Percentiles rank a stretch among this genome's conserved stretches.
Evolutionary conservation across 2,329 filamentous ascomycete species (phyloP).

Genomic region (Stagonosporopsis cucurbitacearum): DNA sequence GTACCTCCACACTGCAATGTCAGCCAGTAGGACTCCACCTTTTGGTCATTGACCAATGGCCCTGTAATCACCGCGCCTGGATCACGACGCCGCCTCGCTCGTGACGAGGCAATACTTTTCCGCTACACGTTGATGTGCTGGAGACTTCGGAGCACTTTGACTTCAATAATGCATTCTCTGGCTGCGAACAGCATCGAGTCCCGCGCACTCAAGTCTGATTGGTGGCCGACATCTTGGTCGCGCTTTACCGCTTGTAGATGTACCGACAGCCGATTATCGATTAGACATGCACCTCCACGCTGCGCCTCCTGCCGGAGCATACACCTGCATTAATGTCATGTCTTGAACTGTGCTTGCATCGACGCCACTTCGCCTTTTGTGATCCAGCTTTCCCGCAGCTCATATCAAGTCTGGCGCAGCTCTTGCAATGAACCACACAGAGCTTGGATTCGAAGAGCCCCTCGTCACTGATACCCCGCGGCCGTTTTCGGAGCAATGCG

Average conservation of each 20-base stretch:
- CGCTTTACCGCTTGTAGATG: slow-evolving; percentile 24
- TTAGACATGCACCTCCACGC: slow-evolving; percentile 25
- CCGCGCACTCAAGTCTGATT: slow-evolving; percentile 1
- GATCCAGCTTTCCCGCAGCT: slow-evolving; percentile 29
- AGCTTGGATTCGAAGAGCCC: slow-evolving; percentile 39
- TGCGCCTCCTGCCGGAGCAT: slow-evolving; percentile 22
- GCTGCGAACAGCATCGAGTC: background rate
- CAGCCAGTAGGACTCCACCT: slow-evolving; percentile 14
- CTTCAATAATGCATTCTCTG: background rate
- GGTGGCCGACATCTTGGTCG: slow-evolving; percentile 12
- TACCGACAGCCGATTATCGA: slow-evolving; percentile 23
- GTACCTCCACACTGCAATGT: slow-evolving; percentile 13
- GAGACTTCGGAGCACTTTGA: background rate
- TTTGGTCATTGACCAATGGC: slow-evolving; percentile 21
- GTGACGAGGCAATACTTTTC: slow-evolving; percentile 5
- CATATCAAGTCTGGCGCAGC: slow-evolving; percentile 44
- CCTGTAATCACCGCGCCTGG: slow-evolving; percentile 10
- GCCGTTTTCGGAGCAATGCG: slow-evolving; percentile 55
- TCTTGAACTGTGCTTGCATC: slow-evolving; percentile 28
- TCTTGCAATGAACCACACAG: slow-evolving; percentile 46
- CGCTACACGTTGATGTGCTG: slow-evolving; percentile 11
- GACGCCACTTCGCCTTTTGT: slow-evolving; percentile 25
- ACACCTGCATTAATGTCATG: slow-evolving; percentile 32
- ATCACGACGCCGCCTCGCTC: slow-evolving; percentile 12
- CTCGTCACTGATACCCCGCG: slow-evolving; percentile 53